Evolutionary conservation across 108 stramenopile genomes (phyloP), one percentile per base, ranked within the genome.

Genomic region (Tribonema minus): DNA sequence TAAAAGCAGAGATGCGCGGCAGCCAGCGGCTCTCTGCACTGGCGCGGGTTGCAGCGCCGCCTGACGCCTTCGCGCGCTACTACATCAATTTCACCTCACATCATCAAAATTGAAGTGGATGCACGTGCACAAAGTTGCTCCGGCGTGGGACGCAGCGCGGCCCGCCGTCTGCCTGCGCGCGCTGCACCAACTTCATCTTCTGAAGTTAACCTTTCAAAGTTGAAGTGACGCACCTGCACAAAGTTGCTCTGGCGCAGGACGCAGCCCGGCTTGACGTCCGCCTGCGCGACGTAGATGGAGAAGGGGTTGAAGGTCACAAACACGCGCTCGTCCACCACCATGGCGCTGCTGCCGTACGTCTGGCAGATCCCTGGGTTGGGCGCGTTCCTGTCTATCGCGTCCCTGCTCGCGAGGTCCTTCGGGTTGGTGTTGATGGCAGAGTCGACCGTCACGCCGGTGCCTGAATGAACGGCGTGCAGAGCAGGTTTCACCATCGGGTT

Each of bases 251-350:
- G 87, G 7, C 95, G 89, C 54, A 96, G 68, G 3, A 96, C 95
- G 71, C 95, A 96, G n/a, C 91, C 93, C 2, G 95, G 95, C 78
- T 96, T 96, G 37, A 93, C 93, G 83, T 96, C 95, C 27, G 92
- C 93, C 77, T 95, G 94, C 20, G 93, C 86, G 20, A 96, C 93
- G 74, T 94, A 94, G 23, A 96, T 91, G 86, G 92, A 92, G 84
- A 96, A 96, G 4, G 95, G 95, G 82, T 96, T 94, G 75, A 96
- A 96, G 39, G 91, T 91, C 32, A 96, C 93, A 87, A 96, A 96
- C 0, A 96, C 92, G 26, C 95, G 84, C 82, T 92, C 90, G 78
- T 96, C 95, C 71, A 96, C 91, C 46, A 92, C 95, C 92, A 95
- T 93, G 32, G 93, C 93, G 9, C 87, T 88, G 2, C 92, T 90